Conservation (phyloP, 139 green algal species). For the Microglena sp. region DNA sequence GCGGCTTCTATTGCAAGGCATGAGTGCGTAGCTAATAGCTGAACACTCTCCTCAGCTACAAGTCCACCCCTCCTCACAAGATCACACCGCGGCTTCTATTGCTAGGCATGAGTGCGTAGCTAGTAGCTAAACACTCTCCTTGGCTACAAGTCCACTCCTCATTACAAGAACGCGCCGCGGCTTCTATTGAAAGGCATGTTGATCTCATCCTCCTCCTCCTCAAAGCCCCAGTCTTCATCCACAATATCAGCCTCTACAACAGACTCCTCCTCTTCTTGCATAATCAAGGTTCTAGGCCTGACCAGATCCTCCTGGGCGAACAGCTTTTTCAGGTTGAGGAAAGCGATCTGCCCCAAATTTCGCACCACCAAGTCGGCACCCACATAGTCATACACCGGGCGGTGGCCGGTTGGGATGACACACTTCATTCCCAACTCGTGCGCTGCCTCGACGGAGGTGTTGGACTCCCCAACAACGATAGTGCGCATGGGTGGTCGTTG, state of each 20-base stretch:
- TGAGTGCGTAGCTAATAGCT: too few species aligned
- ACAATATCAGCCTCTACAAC: neutral
- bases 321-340: conserved; percentile 91
- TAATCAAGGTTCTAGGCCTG: neutral
- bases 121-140: too few species aligned
- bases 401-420: conserved; percentile 62
- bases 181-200: too few species aligned
- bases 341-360: conserved; percentile 59
- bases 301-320: conserved; percentile 65
- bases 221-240: neutral
- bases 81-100: too few species aligned
- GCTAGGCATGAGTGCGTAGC: too few species aligned
- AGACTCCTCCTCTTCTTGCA: neutral
- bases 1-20: too few species aligned
- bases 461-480: conserved; percentile 76
- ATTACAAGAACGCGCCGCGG: too few species aligned
- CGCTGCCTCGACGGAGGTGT: conserved; percentile 78
- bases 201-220: too few species aligned
- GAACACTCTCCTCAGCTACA: too few species aligned
- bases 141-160: too few species aligned
- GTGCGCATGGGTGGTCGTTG: conserved; percentile 73
- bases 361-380: conserved; percentile 83
- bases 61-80: too few species aligned
- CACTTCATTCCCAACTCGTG: conserved; percentile 83
- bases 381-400: conserved; percentile 76